Conservation (phyloP, 805 yeast species). For the Suhomyces kilbournensis region DNA sequence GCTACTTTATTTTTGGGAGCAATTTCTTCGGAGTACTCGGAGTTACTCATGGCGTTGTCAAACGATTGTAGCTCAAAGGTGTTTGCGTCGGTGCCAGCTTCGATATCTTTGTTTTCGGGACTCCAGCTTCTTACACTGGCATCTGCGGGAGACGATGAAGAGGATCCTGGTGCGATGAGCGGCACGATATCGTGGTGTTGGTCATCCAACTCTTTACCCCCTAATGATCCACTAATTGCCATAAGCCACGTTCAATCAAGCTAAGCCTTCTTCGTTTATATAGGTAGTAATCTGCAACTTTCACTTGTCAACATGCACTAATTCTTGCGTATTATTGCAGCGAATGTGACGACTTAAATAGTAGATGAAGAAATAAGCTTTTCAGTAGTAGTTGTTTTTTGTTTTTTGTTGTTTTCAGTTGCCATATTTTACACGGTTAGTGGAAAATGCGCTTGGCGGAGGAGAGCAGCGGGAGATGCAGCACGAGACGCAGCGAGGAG, state of each 20-base stretch:
- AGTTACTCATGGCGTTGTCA: background rate
- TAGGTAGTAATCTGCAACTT: background rate
- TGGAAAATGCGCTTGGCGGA: background rate
- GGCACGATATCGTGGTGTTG: background rate
- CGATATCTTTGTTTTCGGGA: background rate
- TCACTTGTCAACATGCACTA: background rate
- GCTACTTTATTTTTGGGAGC: background rate
- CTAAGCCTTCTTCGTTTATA: background rate
- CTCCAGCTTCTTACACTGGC: background rate
- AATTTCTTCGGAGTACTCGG: background rate
- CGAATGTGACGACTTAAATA: background rate
- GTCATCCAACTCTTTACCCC: background rate
- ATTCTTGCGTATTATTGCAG: background rate
- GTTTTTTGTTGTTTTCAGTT: background rate
- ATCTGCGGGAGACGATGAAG: background rate
- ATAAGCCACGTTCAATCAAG: background rate
- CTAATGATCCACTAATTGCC: background rate
- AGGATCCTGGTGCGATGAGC: background rate
- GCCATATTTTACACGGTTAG: background rate
- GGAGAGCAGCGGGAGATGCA: background rate
- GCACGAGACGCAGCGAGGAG: background rate
- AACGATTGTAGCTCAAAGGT: background rate
- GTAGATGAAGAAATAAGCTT: background rate
- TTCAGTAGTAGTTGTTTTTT: background rate
- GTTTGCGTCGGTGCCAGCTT: background rate